These are phyloP conservation scores for Pleurotus giganteus DNA, from an alignment of 768 basidiomycete genomes.

Conservation along the genomic window DNA sequence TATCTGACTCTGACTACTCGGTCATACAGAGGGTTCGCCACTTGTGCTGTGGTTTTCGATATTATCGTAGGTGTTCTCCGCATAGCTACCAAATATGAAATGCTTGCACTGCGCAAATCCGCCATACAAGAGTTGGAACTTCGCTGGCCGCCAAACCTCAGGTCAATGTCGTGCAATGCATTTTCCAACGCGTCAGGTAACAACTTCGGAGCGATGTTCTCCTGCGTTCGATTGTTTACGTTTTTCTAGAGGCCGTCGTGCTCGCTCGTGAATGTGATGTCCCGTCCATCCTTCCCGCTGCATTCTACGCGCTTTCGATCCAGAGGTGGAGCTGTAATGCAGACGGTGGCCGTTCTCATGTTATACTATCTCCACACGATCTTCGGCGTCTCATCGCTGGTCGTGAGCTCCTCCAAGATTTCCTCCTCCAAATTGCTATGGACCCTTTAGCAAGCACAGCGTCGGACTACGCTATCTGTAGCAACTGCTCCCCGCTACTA, in stretches of 20 bases:
- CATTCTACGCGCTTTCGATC: conserved; percentile 36
- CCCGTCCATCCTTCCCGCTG: conserved; percentile 35
- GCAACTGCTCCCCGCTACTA: neutral
- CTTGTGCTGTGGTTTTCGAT: conserved; percentile 21
- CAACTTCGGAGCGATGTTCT: conserved; percentile 4
- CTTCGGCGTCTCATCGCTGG: conserved; percentile 29
- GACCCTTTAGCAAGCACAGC: conserved; percentile 7
- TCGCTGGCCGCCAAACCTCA: conserved; percentile 28
- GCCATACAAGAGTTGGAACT: conserved; percentile 19
- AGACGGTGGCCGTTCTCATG: conserved; percentile 27
- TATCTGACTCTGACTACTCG: neutral
- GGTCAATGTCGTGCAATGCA: conserved; percentile 23
- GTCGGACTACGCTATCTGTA: neutral
- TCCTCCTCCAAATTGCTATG: conserved; percentile 15
- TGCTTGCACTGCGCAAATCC: conserved; percentile 24
- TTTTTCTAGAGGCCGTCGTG: conserved; percentile 27
- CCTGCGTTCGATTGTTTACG: neutral
- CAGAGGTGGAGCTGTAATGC: conserved; percentile 23
- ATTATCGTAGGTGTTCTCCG: conserved; percentile 24
- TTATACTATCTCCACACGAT: conserved; percentile 24
- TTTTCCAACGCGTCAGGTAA: conserved; percentile 31
- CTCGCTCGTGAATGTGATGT: conserved; percentile 33
- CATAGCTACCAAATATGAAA: conserved; percentile 37
- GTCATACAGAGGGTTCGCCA: conserved; percentile 21
- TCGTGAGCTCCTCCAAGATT: conserved; percentile 26